A percentile compares a stretch with the other conserved stretches of the same genome.
Conservation (phyloP, 2,329 filamentous ascomycete species). For the Ceratocystis diversiconidia region DNA sequence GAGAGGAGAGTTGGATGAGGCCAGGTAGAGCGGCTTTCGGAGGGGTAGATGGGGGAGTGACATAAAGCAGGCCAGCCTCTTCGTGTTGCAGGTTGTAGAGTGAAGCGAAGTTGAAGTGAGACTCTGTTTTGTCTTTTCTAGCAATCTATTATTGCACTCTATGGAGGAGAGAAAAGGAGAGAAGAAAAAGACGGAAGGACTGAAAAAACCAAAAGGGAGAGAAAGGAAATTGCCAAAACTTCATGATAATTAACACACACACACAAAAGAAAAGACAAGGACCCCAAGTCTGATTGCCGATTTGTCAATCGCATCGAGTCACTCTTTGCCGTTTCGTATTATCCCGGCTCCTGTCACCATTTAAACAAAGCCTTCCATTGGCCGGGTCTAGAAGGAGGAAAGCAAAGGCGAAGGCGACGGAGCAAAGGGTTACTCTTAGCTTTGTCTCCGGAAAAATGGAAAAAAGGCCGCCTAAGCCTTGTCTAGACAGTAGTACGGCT, state of each 20-base stretch:
- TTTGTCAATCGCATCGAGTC: not conserved
- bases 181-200: not conserved
- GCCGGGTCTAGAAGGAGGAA: not conserved
- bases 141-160: not conserved
- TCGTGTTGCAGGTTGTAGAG: not conserved
- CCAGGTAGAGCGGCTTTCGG: not conserved
- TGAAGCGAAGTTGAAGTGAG: not conserved
- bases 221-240: not conserved
- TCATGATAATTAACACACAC: not conserved
- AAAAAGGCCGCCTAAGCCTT: not conserved
- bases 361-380: not conserved
- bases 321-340: not conserved
- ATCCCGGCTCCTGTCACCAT: not conserved
- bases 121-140: not conserved
- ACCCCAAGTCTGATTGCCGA: not conserved
- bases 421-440: not conserved
- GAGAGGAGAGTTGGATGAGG: not conserved
- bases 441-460: slow-evolving; percentile 6
- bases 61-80: too few relatives aligned
- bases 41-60: too few relatives aligned
- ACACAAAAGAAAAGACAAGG: not conserved
- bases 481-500: too few relatives aligned
- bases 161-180: not conserved
- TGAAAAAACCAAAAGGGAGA: not conserved
- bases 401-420: not conserved